Evolutionary conservation across 1,284 basidiomycete genomes (phyloP), one percentile per base, ranked within the genome.

Genomic region (Tilletia caries): DNA sequence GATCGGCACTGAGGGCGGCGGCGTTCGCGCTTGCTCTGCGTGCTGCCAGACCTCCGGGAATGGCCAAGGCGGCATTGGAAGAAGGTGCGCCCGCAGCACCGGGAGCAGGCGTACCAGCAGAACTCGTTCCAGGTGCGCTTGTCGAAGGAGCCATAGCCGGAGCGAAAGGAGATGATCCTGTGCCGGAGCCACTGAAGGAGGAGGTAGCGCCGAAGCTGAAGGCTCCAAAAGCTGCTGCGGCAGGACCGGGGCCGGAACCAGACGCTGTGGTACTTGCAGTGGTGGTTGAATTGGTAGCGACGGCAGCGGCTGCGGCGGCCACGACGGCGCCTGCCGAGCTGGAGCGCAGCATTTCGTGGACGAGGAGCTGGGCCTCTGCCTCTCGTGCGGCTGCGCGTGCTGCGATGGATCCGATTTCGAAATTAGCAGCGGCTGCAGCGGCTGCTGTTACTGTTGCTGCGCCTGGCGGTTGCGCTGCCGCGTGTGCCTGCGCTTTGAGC

Each of bases 331-430:
- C 32, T 23, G 33, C 20, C 13, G 58, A 37, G 54, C 66, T 67
- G 8, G 43, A 29, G n/a, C 54, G 67, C n/a, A 78, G 60, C n/a
- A 76, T 72, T 27, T 72, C 64, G 25, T 76, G 75, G 0, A 76
- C 71, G 2, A 75, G 67, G 71, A 75, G 69, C 34, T 78, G 77
- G 1, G 70, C 70, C 68, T 78, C 73, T 4, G 75, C 77, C 64
- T 78, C 77, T 12, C 70, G 52, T 0, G 71, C 74, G 0, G 77
- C 77, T 4, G 77, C 75, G 23, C 74, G 66, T 5, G 74, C 71
- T 32, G 75, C 77, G 58, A 78, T 76, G 29, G 69, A 65, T 27
- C 72, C 70, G 70, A 78, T 74, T 52, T 76, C 73, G 4, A 69
- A 64, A 37, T 73, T 64, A 2, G 70, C 71, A 10, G 58, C 52